Evolutionary conservation across 202 grass and related monocot species (phyloP), one percentile per base, ranked within the genome.

Genomic region (Zizania palustris): DNA sequence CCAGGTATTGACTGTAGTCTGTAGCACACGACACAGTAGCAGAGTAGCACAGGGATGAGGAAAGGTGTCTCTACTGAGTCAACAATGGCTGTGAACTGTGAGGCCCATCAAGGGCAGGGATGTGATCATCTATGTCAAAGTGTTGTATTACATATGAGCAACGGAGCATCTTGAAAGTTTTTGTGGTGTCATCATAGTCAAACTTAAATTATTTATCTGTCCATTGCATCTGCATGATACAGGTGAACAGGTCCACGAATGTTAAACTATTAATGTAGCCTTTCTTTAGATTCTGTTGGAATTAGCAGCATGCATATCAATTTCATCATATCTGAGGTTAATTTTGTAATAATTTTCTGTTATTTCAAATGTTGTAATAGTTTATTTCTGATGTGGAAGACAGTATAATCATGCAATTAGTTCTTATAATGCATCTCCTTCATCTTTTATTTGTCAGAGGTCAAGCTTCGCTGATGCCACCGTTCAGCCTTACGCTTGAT

Each of bases 391-490:
- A 63, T 50, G 40, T 3, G 35, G n/a, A 15, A n/a, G 34, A n/a
- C 15, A 7, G 49, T 51, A 5, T 28, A 2, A 28, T 2, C 2
- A 28, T 28, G 28, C 1, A 28, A 28, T 28, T 83, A 53, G 2
- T 38, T 65, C 53, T 22, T 4, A 22, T 79, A 34, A 71, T 43
- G 10, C 54, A 57, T 51, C 16, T 9, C 45, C 12, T 83, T 50
- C 1, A 21, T 56, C 3, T 56, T 79, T n/a, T 40, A 15, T 83
- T 85, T 65, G 7, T 21, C 71, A 95, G 96, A 34, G 86, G 54
- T 57, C 89, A 95, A 53, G 51, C 84, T 28, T 84, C 96, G 11
- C 78, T 80, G 18, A 79, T 95, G 87, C 72, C 87, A 45, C 85
- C 63, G 3, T 88, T 99, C 62, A 87, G 91, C 12, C 76, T 88